Evolutionary conservation across 345 rosid species (phyloP).

Genomic region (Eucalyptus polyanthemos): DNA sequence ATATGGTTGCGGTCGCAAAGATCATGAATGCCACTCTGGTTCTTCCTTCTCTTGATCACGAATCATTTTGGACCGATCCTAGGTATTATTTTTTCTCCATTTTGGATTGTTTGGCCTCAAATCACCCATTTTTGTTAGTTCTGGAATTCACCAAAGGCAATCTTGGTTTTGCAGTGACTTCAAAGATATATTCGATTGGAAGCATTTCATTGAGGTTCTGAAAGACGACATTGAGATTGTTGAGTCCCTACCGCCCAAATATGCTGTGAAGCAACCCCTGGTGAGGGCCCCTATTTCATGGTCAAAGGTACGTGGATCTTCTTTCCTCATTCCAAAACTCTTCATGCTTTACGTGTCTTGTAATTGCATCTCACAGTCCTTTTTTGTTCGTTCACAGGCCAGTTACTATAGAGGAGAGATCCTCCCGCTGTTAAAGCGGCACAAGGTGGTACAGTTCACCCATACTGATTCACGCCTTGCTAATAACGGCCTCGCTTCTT

Average conservation of each 20-base stretch:
- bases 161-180: slow-evolving; percentile 45
- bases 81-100: slow-evolving; percentile 32
- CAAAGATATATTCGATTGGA: slow-evolving; percentile 97
- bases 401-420: slow-evolving; percentile 82
- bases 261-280: slow-evolving; percentile 43
- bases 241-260: slow-evolving; percentile 62
- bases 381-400: slow-evolving; percentile 43
- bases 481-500: slow-evolving; percentile 72
- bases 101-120: not conserved
- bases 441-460: slow-evolving; percentile 80
- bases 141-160: not conserved
- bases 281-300: slow-evolving; percentile 94
- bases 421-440: slow-evolving; percentile 50
- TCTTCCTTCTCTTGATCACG: slow-evolving; percentile 92
- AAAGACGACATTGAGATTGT: slow-evolving; percentile 72
- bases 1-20: slow-evolving; percentile 96
- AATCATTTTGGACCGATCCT: slow-evolving; percentile 97
- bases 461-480: slow-evolving; percentile 89
- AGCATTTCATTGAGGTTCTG: slow-evolving; percentile 59
- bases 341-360: not conserved
- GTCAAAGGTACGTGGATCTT: slow-evolving; percentile 60
- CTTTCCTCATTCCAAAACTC: not conserved
- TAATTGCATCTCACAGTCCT: not conserved
- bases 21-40: slow-evolving; percentile 95
- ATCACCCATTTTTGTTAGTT: not conserved